phyloP scores from a whole-genome alignment of 1,284 basidiomycete genomes.

The Apiotrichum domesticum region DNA sequence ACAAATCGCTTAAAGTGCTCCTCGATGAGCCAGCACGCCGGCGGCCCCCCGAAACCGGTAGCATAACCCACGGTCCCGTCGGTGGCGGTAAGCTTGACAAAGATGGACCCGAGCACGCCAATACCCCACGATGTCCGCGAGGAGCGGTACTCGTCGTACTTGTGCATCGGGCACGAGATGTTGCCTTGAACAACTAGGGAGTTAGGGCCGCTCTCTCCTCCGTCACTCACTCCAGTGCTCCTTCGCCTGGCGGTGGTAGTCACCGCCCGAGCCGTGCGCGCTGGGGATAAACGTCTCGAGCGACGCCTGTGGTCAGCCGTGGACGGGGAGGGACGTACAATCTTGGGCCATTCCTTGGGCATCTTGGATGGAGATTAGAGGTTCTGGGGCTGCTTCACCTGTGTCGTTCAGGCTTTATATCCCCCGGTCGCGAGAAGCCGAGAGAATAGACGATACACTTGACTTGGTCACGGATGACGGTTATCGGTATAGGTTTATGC shows the following conservation, averaged over 20 bases:
- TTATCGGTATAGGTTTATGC: too few species aligned
- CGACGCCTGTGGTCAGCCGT: slow-evolving; percentile 3
- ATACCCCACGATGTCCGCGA: slow-evolving; percentile 51
- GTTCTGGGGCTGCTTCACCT: too few species aligned
- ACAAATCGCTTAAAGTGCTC: slow-evolving; percentile 54
- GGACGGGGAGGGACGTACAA: too few species aligned
- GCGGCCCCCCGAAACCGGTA: slow-evolving; percentile 53
- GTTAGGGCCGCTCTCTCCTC: neutral
- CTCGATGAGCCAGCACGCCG: slow-evolving; percentile 55
- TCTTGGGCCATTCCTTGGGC: slow-evolving; percentile 18
- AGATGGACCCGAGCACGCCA: slow-evolving; percentile 50
- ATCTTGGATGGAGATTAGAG: slow-evolving; percentile 6
- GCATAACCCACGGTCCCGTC: slow-evolving; percentile 53
- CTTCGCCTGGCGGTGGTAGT: slow-evolving; percentile 50
- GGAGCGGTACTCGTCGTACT: slow-evolving; percentile 50
- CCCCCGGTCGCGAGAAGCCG: too few species aligned
- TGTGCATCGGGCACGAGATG: slow-evolving; percentile 50
- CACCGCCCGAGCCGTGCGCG: slow-evolving; percentile 49
- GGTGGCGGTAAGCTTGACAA: slow-evolving; percentile 51
- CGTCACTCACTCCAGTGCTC: slow-evolving; percentile 44
- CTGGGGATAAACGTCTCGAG: slow-evolving; percentile 49
- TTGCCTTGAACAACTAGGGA: slow-evolving; percentile 39
- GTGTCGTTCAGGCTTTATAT: too few species aligned
- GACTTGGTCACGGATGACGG: too few species aligned
- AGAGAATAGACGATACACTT: too few species aligned